Evolutionary conservation across 2,329 filamentous ascomycete genomes (phyloP).

Genomic region (Gliomastix tumulicola): DNA sequence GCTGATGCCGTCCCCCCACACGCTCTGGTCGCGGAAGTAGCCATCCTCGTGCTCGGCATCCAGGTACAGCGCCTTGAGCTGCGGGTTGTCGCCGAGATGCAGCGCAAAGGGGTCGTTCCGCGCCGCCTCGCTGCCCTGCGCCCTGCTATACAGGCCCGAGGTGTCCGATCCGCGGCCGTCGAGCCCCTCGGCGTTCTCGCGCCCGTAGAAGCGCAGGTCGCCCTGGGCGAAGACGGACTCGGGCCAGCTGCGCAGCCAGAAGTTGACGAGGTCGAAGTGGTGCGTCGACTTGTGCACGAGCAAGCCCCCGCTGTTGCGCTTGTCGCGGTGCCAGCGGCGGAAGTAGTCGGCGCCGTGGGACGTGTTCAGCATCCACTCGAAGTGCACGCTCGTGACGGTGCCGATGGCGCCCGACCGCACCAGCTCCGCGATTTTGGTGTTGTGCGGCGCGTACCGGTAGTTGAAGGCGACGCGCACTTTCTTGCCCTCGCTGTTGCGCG

Average conservation of each 20-base stretch:
- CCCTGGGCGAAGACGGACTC: slow-evolving; percentile 51
- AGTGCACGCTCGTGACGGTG: slow-evolving; percentile 48
- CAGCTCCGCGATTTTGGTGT: slow-evolving; percentile 51
- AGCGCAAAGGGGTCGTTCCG: slow-evolving; percentile 51
- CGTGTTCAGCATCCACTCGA: slow-evolving; percentile 59
- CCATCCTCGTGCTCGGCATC: slow-evolving; percentile 58
- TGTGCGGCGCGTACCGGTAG: slow-evolving; percentile 59
- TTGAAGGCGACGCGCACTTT: slow-evolving; percentile 55
- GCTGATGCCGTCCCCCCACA: slow-evolving; percentile 56
- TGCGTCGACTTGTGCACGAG: slow-evolving; percentile 58
- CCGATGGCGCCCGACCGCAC: slow-evolving; percentile 48
- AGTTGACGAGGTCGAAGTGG: slow-evolving; percentile 58
- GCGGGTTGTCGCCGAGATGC: slow-evolving; percentile 41
- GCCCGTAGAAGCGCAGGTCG: slow-evolving; percentile 52
- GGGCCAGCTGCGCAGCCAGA: slow-evolving; percentile 51
- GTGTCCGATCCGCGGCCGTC: slow-evolving; percentile 41
- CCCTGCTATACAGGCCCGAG: slow-evolving; percentile 38
- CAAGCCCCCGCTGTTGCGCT: slow-evolving; percentile 51
- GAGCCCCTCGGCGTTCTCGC: slow-evolving; percentile 51
- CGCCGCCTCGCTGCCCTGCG: slow-evolving; percentile 42
- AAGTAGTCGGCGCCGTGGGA: slow-evolving; percentile 57
- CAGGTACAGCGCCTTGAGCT: slow-evolving; percentile 52
- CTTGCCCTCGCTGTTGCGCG: slow-evolving; percentile 33
- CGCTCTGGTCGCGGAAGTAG: slow-evolving; percentile 55
- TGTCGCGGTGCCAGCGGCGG: slow-evolving; percentile 56